Evolutionary conservation across 2,329 filamentous ascomycete genomes (phyloP).

Genomic region (Endocalyx cinctus): DNA sequence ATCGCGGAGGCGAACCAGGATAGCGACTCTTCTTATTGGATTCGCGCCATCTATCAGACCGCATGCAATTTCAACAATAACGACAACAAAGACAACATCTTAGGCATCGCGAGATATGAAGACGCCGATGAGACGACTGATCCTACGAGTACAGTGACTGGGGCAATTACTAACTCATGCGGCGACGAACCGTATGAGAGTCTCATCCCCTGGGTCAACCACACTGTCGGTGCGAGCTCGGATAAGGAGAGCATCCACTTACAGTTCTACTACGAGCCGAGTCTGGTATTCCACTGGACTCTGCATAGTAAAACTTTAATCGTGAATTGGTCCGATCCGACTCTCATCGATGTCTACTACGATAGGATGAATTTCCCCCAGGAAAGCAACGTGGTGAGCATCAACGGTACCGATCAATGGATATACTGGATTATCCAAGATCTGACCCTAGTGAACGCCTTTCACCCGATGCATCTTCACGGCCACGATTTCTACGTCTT

Average conservation of each 20-base stretch:
- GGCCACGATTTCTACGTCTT: constrained; percentile 46
- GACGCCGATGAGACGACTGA: constrained; percentile 8
- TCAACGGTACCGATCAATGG: neutral
- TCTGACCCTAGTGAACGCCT: neutral
- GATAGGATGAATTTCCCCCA: too few relatives aligned
- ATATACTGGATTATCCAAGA: neutral
- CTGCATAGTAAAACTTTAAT: constrained; percentile 39
- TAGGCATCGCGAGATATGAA: constrained; percentile 41
- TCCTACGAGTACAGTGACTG: constrained; percentile 2
- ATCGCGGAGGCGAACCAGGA: constrained; percentile 34
- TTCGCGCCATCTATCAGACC: constrained; percentile 29
- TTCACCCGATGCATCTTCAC: constrained; percentile 46
- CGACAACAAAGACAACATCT: constrained; percentile 36
- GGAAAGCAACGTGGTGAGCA: too few relatives aligned
- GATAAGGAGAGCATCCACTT: too few relatives aligned
- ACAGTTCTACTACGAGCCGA: too few relatives aligned
- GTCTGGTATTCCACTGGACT: too few relatives aligned
- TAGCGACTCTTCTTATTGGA: neutral
- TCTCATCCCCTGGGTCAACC: too few relatives aligned
- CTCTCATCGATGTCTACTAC: too few relatives aligned
- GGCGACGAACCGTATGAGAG: constrained; percentile 27
- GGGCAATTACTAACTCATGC: constrained; percentile 18
- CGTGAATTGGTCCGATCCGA: constrained; percentile 40
- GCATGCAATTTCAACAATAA: constrained; percentile 27
- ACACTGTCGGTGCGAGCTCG: too few relatives aligned